These are phyloP conservation scores for Fusarium ramigenum DNA, from an alignment of 2,329 filamentous ascomycete species.

Conservation along the genomic window DNA sequence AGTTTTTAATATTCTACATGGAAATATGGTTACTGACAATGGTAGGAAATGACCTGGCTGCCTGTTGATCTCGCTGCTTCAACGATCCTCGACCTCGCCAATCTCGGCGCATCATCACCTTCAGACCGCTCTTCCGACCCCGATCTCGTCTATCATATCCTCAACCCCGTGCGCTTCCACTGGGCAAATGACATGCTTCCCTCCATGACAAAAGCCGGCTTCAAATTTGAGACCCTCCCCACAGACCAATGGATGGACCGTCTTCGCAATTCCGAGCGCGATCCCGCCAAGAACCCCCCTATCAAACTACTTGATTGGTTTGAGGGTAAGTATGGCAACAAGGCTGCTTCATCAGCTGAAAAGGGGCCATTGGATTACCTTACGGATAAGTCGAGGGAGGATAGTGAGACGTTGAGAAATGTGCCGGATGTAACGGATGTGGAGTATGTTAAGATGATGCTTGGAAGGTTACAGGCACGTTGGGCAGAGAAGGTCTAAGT, in stretches of 20 bases:
- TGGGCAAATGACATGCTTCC: slow-evolving; percentile 63
- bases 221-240: slow-evolving; percentile 57
- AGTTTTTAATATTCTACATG: no score
- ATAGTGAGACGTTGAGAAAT: slow-evolving; percentile 26
- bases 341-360: slow-evolving; percentile 19
- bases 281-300: slow-evolving; percentile 58
- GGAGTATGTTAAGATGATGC: slow-evolving; percentile 22
- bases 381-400: slow-evolving; percentile 26
- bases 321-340: slow-evolving; percentile 39
- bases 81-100: slow-evolving; percentile 26
- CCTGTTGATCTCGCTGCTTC: slow-evolving; percentile 32
- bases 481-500: background rate
- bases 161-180: slow-evolving; percentile 48
- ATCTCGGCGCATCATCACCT: background rate
- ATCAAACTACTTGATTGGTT: slow-evolving; percentile 65
- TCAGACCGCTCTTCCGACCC: background rate
- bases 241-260: slow-evolving; percentile 55
- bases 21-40: no score
- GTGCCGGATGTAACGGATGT: slow-evolving; percentile 32
- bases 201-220: slow-evolving; percentile 53
- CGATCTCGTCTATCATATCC: slow-evolving; percentile 35
- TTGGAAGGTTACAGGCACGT: slow-evolving; percentile 1
- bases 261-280: slow-evolving; percentile 54
- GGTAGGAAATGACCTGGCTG: slow-evolving; percentile 35
- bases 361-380: slow-evolving; percentile 21